These are phyloP conservation scores for Zalerion maritima DNA, from an alignment of 495 filamentous ascomycete genomes.

Conservation along the genomic window DNA sequence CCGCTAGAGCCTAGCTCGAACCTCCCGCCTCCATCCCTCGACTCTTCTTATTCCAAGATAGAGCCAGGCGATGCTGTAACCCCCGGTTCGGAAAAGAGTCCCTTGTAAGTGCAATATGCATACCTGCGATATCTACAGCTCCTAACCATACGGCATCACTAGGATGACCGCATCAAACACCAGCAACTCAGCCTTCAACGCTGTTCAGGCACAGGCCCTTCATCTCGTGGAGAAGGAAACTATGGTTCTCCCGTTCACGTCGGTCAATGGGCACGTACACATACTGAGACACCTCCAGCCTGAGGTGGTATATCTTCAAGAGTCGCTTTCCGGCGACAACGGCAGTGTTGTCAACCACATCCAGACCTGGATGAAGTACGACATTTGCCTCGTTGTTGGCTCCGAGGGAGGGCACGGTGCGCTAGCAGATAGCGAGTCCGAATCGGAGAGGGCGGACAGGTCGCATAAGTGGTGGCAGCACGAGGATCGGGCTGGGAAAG, in stretches of 20 bases:
- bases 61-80: slow-evolving; percentile 58
- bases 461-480: slow-evolving; percentile 70
- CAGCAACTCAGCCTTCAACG: slow-evolving; percentile 49
- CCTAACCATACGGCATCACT: slow-evolving; percentile 12
- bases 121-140: slow-evolving; percentile 17
- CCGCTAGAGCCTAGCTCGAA: slow-evolving; percentile 33
- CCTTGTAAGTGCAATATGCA: slow-evolving; percentile 23
- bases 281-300: slow-evolving; percentile 73
- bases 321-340: slow-evolving; percentile 56
- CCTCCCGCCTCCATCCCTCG: slow-evolving; percentile 45
- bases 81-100: slow-evolving; percentile 47
- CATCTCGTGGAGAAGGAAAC: slow-evolving; percentile 65
- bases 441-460: slow-evolving; percentile 41
- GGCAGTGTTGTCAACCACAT: slow-evolving; percentile 55
- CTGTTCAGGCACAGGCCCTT: slow-evolving; percentile 60
- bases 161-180: slow-evolving; percentile 20
- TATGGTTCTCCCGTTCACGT: slow-evolving; percentile 79
- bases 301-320: slow-evolving; percentile 72
- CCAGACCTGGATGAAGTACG: slow-evolving; percentile 73
- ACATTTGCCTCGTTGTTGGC: slow-evolving; percentile 67
- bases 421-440: slow-evolving; percentile 81
- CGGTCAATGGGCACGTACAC: slow-evolving; percentile 58
- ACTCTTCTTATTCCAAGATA: slow-evolving; percentile 81
- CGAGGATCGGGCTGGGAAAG: slow-evolving; percentile 65
- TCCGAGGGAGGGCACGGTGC: slow-evolving; percentile 73